phyloP scores from a whole-genome alignment of 2,329 filamentous ascomycete genomes.

The Ascochyta clinopodiicola region DNA sequence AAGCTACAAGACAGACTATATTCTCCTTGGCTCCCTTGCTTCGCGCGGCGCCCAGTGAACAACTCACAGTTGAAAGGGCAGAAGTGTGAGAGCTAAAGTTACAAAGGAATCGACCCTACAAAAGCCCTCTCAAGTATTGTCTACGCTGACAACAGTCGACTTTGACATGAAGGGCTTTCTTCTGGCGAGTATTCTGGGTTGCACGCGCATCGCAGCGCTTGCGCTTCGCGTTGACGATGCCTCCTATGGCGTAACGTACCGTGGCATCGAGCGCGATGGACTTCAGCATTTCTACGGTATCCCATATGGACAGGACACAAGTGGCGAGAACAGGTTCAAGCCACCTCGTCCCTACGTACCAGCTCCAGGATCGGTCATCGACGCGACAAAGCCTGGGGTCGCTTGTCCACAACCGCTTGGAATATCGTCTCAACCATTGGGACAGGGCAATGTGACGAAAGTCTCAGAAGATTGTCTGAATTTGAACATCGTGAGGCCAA shows the following conservation, averaged over 20 bases:
- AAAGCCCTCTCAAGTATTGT: neutral
- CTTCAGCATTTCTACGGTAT: conserved; percentile 59
- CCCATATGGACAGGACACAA: conserved; percentile 56
- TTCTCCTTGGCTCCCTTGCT: conserved; percentile 10
- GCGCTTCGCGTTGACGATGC: conserved; percentile 9
- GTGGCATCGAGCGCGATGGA: conserved; percentile 53
- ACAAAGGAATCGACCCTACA: neutral
- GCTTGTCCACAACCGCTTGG: conserved; percentile 55
- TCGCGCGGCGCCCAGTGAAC: conserved; percentile 4
- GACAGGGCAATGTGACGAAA: conserved; percentile 44
- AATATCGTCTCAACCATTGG: conserved; percentile 35
- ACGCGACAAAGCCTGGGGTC: conserved; percentile 52
- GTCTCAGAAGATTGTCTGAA: conserved; percentile 65
- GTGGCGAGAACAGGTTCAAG: conserved; percentile 55
- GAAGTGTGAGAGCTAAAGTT: neutral
- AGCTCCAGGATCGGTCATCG: conserved; percentile 41
- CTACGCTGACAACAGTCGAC: neutral
- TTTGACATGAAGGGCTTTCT: conserved; percentile 18
- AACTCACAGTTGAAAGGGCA: neutral
- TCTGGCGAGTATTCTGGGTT: conserved; percentile 13
- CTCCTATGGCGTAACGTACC: conserved; percentile 48
- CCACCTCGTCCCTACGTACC: conserved; percentile 50
- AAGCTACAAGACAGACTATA: conserved; percentile 5
- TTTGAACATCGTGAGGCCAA: conserved; percentile 64
- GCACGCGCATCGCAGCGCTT: conserved; percentile 12